Conservation (phyloP, 305 asterid species). For the Withania somnifera region DNA sequence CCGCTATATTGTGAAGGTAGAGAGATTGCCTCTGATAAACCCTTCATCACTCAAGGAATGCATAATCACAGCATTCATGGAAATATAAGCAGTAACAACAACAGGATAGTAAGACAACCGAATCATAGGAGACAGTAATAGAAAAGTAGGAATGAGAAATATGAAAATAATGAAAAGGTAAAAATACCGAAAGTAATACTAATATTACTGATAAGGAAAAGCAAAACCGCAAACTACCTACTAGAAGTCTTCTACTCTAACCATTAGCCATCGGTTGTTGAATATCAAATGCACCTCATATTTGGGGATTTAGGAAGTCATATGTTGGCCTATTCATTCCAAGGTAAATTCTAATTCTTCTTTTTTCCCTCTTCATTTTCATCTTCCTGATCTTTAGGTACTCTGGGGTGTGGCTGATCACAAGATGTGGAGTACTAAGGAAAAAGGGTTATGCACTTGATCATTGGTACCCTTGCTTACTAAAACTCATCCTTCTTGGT, state of each 20-base stretch:
- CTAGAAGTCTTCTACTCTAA: not conserved
- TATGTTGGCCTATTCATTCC: not conserved
- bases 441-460: conserved; percentile 53
- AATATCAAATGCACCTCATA: not conserved
- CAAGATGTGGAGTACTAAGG: conserved; percentile 65
- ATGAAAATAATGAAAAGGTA: not conserved
- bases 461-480: conserved; percentile 59
- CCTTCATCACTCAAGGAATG: not conserved
- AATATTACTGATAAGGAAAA: not conserved
- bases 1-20: not conserved
- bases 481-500: conserved; percentile 50
- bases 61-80: not conserved
- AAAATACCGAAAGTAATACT: not conserved
- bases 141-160: not conserved
- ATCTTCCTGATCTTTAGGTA: conserved; percentile 36
- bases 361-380: not conserved
- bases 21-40: not conserved
- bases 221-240: not conserved
- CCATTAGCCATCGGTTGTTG: not conserved
- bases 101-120: not conserved
- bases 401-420: conserved; percentile 85
- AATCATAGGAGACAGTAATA: not conserved
- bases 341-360: not conserved
- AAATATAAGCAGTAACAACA: not conserved
- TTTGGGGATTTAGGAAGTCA: not conserved